Conservation (phyloP, 1,139 yeast species). For the Candida anutae region DNA sequence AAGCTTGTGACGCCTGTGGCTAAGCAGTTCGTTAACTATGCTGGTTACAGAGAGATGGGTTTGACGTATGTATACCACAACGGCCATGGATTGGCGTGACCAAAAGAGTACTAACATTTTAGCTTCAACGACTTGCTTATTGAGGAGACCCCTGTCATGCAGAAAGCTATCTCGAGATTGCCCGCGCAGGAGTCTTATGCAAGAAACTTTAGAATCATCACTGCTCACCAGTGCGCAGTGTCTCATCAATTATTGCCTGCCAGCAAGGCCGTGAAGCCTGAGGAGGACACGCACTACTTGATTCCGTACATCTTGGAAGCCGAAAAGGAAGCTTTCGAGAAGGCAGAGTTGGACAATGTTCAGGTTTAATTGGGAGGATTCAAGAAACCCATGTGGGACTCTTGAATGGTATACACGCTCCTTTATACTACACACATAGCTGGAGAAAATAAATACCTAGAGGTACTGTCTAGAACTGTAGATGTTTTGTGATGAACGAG, state of each 20-base stretch:
- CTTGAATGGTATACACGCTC: too few species aligned
- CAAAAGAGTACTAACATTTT: conserved; percentile 12
- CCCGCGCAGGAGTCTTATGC: conserved; percentile 81
- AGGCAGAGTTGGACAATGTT: conserved; percentile 80
- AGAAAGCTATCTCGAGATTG: conserved; percentile 82
- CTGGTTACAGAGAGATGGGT: conserved; percentile 94
- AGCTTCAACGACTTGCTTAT: conserved; percentile 76
- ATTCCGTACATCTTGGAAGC: conserved; percentile 89
- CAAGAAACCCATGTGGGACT: too few species aligned
- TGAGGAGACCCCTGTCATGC: conserved; percentile 83
- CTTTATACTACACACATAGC: too few species aligned
- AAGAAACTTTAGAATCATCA: conserved; percentile 84
- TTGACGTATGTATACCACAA: conserved; percentile 44
- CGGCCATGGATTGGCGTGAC: neutral
- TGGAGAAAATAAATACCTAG: too few species aligned
- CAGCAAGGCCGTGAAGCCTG: conserved; percentile 68
- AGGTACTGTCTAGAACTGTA: too few species aligned
- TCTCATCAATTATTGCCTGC: conserved; percentile 82
- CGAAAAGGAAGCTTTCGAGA: conserved; percentile 87
- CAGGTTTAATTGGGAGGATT: conserved; percentile 27
- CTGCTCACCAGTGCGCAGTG: conserved; percentile 84
- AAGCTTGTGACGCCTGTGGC: conserved; percentile 76
- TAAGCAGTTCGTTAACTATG: conserved; percentile 57
- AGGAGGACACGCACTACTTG: conserved; percentile 80
- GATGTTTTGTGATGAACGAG: too few species aligned